Evolutionary conservation across 441 rosid species (phyloP).

Genomic region (Populus trichocarpa): DNA sequence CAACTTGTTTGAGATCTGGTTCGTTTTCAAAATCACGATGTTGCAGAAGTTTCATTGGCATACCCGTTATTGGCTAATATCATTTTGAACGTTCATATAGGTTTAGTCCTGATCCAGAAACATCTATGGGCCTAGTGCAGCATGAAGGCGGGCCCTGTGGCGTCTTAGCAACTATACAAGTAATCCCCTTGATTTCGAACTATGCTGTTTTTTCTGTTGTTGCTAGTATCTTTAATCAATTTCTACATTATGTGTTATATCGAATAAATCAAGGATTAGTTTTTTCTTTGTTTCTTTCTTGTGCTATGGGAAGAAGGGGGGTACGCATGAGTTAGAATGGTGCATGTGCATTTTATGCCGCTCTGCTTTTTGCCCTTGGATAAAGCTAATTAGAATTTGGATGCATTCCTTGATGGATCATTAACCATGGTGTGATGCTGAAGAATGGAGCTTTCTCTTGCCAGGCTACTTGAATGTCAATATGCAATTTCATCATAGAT

Average conservation of each 20-base stretch:
- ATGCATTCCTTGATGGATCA: too few relatives aligned
- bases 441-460: too few relatives aligned
- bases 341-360: not conserved
- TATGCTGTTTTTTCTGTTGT: slow-evolving; percentile 18
- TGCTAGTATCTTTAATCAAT: slow-evolving; percentile 7
- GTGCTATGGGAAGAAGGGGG: not conserved
- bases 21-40: slow-evolving; percentile 5
- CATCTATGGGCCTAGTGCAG: slow-evolving; percentile 96
- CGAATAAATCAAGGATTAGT: not conserved
- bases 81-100: slow-evolving; percentile 40
- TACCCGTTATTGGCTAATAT: slow-evolving; percentile 32
- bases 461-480: too few relatives aligned
- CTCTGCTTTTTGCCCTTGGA: not conserved
- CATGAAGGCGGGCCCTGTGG: slow-evolving; percentile 99
- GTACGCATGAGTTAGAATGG: too few relatives aligned
- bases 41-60: slow-evolving; percentile 8
- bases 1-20: not conserved
- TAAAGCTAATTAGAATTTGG: not conserved
- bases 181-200: slow-evolving; percentile 38
- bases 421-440: too few relatives aligned
- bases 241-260: not conserved
- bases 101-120: slow-evolving; percentile 96
- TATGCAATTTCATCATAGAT: too few relatives aligned
- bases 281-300: not conserved
- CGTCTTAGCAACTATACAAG: slow-evolving; percentile 96